Evolutionary conservation across 805 yeast species (phyloP).

Genomic region (Scheffersomyces lignosus): DNA sequence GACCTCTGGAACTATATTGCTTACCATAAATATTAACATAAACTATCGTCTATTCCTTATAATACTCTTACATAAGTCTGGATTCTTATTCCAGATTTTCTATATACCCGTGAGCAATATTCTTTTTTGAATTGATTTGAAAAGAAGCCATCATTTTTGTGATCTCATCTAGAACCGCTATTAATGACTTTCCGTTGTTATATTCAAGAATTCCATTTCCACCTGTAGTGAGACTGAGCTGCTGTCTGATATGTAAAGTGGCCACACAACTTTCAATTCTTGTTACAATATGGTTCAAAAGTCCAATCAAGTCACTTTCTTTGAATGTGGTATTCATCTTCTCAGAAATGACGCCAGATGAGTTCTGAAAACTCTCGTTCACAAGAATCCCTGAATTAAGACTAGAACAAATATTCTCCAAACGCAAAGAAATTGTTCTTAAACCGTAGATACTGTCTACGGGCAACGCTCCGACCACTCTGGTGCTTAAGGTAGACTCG

Average conservation of each 20-base stretch:
- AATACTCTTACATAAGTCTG: no score
- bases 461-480: slow-evolving; percentile 39
- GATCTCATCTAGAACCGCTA: slow-evolving; percentile 27
- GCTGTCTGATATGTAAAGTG: slow-evolving; percentile 33
- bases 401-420: slow-evolving; percentile 58
- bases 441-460: slow-evolving; percentile 50
- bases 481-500: slow-evolving; percentile 25
- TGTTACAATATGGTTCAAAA: slow-evolving; percentile 65
- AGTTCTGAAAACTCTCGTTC: slow-evolving; percentile 25
- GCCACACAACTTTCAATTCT: slow-evolving; percentile 63
- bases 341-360: slow-evolving; percentile 24
- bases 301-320: slow-evolving; percentile 47
- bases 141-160: no score
- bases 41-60: no score
- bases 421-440: slow-evolving; percentile 52
- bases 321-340: slow-evolving; percentile 19
- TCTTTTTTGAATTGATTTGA: no score
- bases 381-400: slow-evolving; percentile 42
- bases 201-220: slow-evolving; percentile 22
- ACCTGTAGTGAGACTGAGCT: slow-evolving; percentile 22
- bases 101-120: no score
- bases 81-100: no score
- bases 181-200: slow-evolving; percentile 16
- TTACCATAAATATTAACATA: no score
- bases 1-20: no score